These are phyloP conservation scores for Lachnellula suecica DNA, from an alignment of 2,329 filamentous ascomycete genomes.

Conservation along the genomic window DNA sequence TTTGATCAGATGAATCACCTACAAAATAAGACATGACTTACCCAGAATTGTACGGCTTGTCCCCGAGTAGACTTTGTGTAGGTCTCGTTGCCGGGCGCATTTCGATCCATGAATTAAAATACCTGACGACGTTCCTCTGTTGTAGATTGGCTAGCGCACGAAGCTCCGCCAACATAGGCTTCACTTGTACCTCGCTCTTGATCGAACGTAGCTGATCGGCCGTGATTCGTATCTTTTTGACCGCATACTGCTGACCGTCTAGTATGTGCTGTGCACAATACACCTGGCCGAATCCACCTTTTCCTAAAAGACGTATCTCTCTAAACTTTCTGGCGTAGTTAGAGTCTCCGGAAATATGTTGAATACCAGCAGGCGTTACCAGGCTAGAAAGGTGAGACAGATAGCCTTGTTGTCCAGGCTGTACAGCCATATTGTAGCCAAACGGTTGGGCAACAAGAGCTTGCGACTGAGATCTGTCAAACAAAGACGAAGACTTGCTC, in stretches of 20 bases:
- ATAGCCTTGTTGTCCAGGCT: background rate
- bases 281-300: conserved; percentile 65
- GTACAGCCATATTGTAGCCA: background rate
- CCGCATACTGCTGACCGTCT: conserved; percentile 61
- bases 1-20: no score
- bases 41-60: background rate
- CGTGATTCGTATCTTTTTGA: conserved; percentile 64
- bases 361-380: background rate
- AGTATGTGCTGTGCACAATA: conserved; percentile 61
- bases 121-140: conserved; percentile 66
- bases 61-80: background rate
- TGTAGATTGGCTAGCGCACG: conserved; percentile 53
- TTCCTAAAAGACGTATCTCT: conserved; percentile 57
- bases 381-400: conserved; percentile 4
- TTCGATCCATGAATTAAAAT: conserved; percentile 66
- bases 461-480: conserved; percentile 9
- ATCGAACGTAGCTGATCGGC: conserved; percentile 14
- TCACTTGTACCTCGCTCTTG: conserved; percentile 40
- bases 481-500: conserved; percentile 4
- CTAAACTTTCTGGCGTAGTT: conserved; percentile 41
- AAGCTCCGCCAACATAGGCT: conserved; percentile 52
- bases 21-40: no score
- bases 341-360: background rate
- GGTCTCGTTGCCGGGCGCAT: conserved; percentile 23
- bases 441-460: conserved; percentile 1